A percentile compares a stretch with the other conserved stretches of the same genome.
Conservation (phyloP, 176 grass and related monocot species). For the Hordeum marinum region DNA sequence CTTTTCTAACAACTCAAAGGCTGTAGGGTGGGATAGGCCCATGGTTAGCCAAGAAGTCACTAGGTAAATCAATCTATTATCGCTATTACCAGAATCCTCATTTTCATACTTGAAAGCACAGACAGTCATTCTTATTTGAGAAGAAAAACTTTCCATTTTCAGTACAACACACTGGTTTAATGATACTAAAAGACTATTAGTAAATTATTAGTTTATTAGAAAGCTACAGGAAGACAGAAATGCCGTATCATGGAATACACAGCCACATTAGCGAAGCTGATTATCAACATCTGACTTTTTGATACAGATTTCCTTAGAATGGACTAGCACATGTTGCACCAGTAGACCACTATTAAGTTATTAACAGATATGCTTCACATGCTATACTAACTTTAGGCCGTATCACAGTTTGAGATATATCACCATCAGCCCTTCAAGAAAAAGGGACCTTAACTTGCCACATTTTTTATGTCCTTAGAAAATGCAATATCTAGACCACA, state of each 20-base stretch:
- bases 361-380: background rate
- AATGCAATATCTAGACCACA: background rate
- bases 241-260: background rate
- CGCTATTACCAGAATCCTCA: background rate
- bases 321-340: background rate
- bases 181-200: background rate
- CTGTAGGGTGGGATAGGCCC: background rate
- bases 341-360: background rate
- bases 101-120: background rate
- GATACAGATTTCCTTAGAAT: slow-evolving; percentile 1
- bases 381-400: background rate
- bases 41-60: background rate
- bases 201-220: background rate
- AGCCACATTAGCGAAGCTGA: slow-evolving; percentile 4
- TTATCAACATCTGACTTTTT: background rate
- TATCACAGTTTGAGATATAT: background rate
- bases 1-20: background rate
- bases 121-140: background rate
- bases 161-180: slow-evolving; percentile 1
- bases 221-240: slow-evolving; percentile 10
- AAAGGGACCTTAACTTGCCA: background rate
- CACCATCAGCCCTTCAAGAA: background rate
- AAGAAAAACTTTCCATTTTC: background rate
- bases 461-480: background rate
- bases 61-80: slow-evolving; percentile 2